These are phyloP conservation scores for Sutorius australiensis DNA, from an alignment of 768 basidiomycete genomes.

Conservation along the genomic window DNA sequence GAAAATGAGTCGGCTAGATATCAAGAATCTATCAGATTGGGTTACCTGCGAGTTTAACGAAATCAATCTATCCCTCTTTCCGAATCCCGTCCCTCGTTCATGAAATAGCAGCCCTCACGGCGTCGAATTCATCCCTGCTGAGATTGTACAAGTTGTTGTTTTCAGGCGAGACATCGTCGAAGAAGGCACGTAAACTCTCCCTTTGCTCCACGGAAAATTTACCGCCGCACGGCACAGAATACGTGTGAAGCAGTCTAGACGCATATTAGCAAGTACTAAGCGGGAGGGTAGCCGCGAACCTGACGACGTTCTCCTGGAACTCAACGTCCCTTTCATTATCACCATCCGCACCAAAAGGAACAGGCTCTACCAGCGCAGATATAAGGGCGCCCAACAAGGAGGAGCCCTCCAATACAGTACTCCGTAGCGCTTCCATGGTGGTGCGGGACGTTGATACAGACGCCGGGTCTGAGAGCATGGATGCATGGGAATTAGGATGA, in stretches of 20 bases:
- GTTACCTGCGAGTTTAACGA: constrained; percentile 8
- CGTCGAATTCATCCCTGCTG: constrained; percentile 23
- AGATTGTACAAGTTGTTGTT: constrained; percentile 30
- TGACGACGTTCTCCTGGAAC: constrained; percentile 61
- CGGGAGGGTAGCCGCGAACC: constrained; percentile 33
- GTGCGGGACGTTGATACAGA: constrained; percentile 48
- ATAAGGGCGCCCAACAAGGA: constrained; percentile 49
- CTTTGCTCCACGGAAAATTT: constrained; percentile 31
- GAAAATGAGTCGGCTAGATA: constrained; percentile 29
- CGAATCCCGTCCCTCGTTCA: constrained; percentile 12
- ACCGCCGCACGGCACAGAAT: constrained; percentile 40
- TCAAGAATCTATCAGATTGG: constrained; percentile 11
- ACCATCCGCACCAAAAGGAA: constrained; percentile 66
- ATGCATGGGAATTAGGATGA: constrained; percentile 72
- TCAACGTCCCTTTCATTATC: constrained; percentile 59
- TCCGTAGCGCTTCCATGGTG: constrained; percentile 46
- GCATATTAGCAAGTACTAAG: background rate
- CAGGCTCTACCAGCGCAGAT: constrained; percentile 47
- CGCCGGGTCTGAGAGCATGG: constrained; percentile 51
- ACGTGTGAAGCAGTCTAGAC: constrained; percentile 50
- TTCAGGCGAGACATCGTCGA: constrained; percentile 19
- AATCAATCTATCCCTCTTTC: constrained; percentile 15
- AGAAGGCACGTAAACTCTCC: constrained; percentile 23
- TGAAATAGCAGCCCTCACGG: constrained; percentile 18
- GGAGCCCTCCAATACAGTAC: constrained; percentile 28